These are phyloP conservation scores for Arthromyces matolae DNA, from an alignment of 768 basidiomycete species.

Conservation along the genomic window DNA sequence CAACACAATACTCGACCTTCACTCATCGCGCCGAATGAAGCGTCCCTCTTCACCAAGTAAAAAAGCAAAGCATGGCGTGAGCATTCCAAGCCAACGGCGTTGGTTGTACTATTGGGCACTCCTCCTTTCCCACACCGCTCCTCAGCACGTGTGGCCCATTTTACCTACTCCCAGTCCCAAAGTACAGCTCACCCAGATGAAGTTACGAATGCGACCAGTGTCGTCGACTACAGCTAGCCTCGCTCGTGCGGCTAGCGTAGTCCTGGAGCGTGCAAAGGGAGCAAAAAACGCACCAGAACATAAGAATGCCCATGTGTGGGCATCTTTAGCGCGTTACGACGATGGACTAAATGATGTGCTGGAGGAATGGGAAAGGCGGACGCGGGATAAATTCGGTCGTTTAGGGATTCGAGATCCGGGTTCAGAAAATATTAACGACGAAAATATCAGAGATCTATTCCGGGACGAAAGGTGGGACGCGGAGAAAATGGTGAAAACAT, in stretches of 20 bases:
- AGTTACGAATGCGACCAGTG: slow-evolving; percentile 56
- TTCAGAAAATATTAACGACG: slow-evolving; percentile 33
- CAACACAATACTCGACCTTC: slow-evolving; percentile 59
- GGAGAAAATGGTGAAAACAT: slow-evolving; percentile 74
- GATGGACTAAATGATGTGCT: slow-evolving; percentile 63
- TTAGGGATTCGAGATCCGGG: slow-evolving; percentile 34
- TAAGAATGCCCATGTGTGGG: slow-evolving; percentile 51
- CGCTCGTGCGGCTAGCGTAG: slow-evolving; percentile 51
- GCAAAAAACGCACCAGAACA: slow-evolving; percentile 25
- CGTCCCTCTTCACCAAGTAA: slow-evolving; percentile 24
- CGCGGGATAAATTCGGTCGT: slow-evolving; percentile 35
- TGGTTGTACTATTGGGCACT: slow-evolving; percentile 79
- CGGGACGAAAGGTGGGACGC: slow-evolving; percentile 61
- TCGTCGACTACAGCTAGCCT: slow-evolving; percentile 48
- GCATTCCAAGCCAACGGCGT: slow-evolving; percentile 77
- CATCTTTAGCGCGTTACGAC: slow-evolving; percentile 76
- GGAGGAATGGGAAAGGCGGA: slow-evolving; percentile 57
- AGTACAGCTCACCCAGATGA: slow-evolving; percentile 55
- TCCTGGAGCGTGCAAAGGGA: slow-evolving; percentile 45
- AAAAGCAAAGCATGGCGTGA: slow-evolving; percentile 56
- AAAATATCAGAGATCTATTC: slow-evolving; percentile 42
- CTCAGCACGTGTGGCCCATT: slow-evolving; percentile 44
- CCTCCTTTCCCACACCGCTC: slow-evolving; percentile 53
- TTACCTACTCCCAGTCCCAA: slow-evolving; percentile 31
- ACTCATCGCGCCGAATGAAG: slow-evolving; percentile 71